Evolutionary conservation across 1,284 basidiomycete genomes (phyloP).

Genomic region (Cutaneotrichosporon dermatis): DNA sequence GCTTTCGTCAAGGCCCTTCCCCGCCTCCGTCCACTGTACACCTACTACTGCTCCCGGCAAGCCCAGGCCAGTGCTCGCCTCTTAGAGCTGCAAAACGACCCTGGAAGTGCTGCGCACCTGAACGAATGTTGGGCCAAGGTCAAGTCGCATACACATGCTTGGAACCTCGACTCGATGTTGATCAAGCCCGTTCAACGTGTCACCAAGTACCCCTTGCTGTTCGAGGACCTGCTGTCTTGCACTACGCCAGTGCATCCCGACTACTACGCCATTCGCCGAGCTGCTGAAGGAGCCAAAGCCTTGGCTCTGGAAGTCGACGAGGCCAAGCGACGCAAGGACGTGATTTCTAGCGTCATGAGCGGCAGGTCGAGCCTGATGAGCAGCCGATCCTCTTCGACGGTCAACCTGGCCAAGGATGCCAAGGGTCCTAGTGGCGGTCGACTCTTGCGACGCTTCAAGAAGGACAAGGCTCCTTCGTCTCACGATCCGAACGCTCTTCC

Average conservation of each 20-base stretch:
- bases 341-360: slow-evolving; percentile 58
- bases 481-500: slow-evolving; percentile 1
- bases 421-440: slow-evolving; percentile 16
- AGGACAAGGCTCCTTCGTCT: slow-evolving; percentile 27
- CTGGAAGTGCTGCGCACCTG: slow-evolving; percentile 57
- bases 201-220: slow-evolving; percentile 83
- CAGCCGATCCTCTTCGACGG: slow-evolving; percentile 21
- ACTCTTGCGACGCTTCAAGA: slow-evolving; percentile 40
- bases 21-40: slow-evolving; percentile 71
- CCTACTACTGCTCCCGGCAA: slow-evolving; percentile 81
- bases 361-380: slow-evolving; percentile 48
- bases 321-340: slow-evolving; percentile 73
- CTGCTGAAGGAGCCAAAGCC: slow-evolving; percentile 65
- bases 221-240: slow-evolving; percentile 70
- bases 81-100: slow-evolving; percentile 43
- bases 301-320: slow-evolving; percentile 84
- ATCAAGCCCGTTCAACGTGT: slow-evolving; percentile 85
- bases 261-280: slow-evolving; percentile 61
- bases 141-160: slow-evolving; percentile 74
- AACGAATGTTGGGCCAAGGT: slow-evolving; percentile 64
- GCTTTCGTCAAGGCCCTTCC: slow-evolving; percentile 72
- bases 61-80: slow-evolving; percentile 69
- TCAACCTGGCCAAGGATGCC: slow-evolving; percentile 9
- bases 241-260: slow-evolving; percentile 74
- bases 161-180: slow-evolving; percentile 87